Base-by-base conservation (phyloP, 805 yeast species). In the Metschnikowia proteae region DNA sequence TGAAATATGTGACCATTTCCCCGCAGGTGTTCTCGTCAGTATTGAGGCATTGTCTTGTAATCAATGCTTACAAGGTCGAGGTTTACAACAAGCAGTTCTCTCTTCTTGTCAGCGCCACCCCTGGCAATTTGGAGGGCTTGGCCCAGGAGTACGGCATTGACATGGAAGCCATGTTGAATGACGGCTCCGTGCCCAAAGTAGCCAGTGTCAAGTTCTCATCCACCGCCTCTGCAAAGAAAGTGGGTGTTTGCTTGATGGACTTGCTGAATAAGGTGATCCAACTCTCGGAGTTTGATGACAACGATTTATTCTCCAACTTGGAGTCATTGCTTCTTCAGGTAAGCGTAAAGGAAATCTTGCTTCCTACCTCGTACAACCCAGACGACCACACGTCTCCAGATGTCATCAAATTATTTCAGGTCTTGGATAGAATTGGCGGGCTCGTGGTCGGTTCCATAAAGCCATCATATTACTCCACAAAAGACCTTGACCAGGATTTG, bases 261-360 rank as follows among this genome's bases (percentile, higher is more conserved):
- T 80, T 88, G 34, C 82, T 82, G 57, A 74, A 78, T 41, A 78
- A 80, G 51, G 73, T 74, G 30, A 73, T 94, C 30, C 90, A 94
- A 22, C 68, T 90, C 44, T 68, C 84, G 13, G 96, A 91, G 62
- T 86, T 92, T 54, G 78, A 79, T 7, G 99, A 94, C 63, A 90
- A 88, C 60, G 98, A 92, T 42, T 74, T 89, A 7, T 90, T 80
- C 58, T 83, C 96, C 1, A 92, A 91, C 61, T 66, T 92, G 53
- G 98, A 94, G 64, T 83, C 95, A 41, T 74, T 90, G 43, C 65
- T 91, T 50, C 85, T 94, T 56, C 99, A 94, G 64, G 71, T 90
- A 32, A 96, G 96, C 22, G 88, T 90, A 5, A 88, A 86, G 59
- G 99, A 94, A 62, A 83, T 89, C 36, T 62, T 94, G 11, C 58